Conservation (phyloP, 192 early-diverging fungal genomes). For the Dissophora ornata region DNA sequence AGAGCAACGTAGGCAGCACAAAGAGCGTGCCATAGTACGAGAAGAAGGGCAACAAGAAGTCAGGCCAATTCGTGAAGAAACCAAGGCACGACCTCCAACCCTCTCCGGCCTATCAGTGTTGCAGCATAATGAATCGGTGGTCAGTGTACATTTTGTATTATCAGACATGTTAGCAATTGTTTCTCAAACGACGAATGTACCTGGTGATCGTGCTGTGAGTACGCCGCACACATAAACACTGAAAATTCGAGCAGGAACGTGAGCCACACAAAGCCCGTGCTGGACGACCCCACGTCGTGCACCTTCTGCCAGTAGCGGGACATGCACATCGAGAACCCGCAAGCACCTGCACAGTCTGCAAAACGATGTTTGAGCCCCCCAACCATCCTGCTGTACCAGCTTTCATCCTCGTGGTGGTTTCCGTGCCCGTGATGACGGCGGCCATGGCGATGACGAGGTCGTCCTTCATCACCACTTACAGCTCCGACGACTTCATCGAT, state of each 20-base stretch:
- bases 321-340: conserved; percentile 9
- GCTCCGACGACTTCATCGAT: conserved; percentile 1
- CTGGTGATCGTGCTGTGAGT: conserved; percentile 4
- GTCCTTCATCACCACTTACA: neutral
- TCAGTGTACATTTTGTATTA: too few relatives aligned
- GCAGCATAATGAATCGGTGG: too few relatives aligned
- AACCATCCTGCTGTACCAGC: neutral
- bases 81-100: conserved; percentile 3
- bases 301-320: conserved; percentile 18
- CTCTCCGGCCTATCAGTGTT: neutral
- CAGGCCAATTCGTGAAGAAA: conserved; percentile 38
- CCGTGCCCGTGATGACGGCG: conserved; percentile 5
- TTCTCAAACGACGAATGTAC: too few relatives aligned
- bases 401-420: neutral
- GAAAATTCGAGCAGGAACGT: conserved; percentile 23
- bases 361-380: conserved; percentile 16
- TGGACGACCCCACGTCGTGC: conserved; percentile 29
- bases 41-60: conserved; percentile 43
- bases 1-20: conserved; percentile 30
- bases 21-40: conserved; percentile 43
- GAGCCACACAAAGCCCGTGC: conserved; percentile 35
- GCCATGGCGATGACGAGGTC: neutral
- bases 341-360: conserved; percentile 8
- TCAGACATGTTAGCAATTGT: too few relatives aligned
- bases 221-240: conserved; percentile 19